phyloP scores from a whole-genome alignment of 2,329 filamentous ascomycete species.

The Rhexocercosporidium sp. region DNA sequence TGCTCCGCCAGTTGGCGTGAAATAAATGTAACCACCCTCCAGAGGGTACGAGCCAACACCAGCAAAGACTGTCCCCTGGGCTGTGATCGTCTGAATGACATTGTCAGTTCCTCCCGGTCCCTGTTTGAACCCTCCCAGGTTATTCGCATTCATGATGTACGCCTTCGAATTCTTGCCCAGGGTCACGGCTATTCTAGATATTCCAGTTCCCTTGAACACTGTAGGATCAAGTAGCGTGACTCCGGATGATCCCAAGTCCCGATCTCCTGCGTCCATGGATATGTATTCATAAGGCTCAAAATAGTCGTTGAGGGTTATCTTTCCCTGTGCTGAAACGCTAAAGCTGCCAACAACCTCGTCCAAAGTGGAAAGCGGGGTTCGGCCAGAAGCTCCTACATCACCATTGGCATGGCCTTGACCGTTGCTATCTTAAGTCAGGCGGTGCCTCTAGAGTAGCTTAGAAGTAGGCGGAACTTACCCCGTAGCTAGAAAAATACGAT shows the following conservation, averaged over 20 bases:
- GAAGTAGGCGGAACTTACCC: slow-evolving; percentile 28
- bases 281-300: slow-evolving; percentile 60
- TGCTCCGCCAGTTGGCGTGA: slow-evolving; percentile 44
- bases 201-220: slow-evolving; percentile 50
- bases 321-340: slow-evolving; percentile 47
- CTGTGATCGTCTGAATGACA: slow-evolving; percentile 51
- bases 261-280: slow-evolving; percentile 54
- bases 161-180: slow-evolving; percentile 58
- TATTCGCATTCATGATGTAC: slow-evolving; percentile 48
- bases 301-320: slow-evolving; percentile 55
- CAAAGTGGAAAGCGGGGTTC: slow-evolving; percentile 44
- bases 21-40: slow-evolving; percentile 55
- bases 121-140: slow-evolving; percentile 43
- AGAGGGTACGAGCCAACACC: slow-evolving; percentile 54
- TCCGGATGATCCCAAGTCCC: slow-evolving; percentile 53
- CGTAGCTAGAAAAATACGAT: slow-evolving; percentile 41
- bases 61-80: slow-evolving; percentile 52
- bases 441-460: slow-evolving; percentile 22
- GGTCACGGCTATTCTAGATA: slow-evolving; percentile 54
- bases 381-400: slow-evolving; percentile 44
- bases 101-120: slow-evolving; percentile 44
- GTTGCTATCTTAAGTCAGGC: slow-evolving; percentile 38
- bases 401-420: slow-evolving; percentile 44
- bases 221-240: slow-evolving; percentile 51
- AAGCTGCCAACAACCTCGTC: slow-evolving; percentile 54